Evolutionary conservation across 768 basidiomycete genomes (phyloP), one percentile per base, ranked within the genome.

Genomic region (Auriscalpium vulgare): DNA sequence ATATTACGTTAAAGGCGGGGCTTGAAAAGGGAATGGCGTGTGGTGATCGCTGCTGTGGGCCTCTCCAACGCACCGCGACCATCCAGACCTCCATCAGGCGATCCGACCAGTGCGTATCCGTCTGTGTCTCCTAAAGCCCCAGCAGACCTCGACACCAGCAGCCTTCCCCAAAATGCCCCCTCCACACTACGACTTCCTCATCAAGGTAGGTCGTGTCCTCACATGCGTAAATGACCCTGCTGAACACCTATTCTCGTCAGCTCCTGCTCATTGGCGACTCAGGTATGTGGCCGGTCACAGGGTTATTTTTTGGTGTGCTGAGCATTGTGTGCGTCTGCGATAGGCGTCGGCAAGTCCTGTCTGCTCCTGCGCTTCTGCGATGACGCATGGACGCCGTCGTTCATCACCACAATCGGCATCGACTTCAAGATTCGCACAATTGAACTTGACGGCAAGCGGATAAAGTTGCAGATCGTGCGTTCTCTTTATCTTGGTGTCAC

Each of bases 381-480:
- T 77, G 97, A 99, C 73, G 91, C 95, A 61, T 99, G 95, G 94
- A 98, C 97, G 37, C 95, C 95, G 49, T 94, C 91, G 46, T 98
- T 97, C 78, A 98, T 97, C 74, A 97, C 95, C 56, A 99, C 97
- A 56, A 99, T 99, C 71, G 97, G 95, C 57, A 95, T 97, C 63
- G 94, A 97, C 82, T 97, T 97, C 81, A 95, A 95, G 86, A 98
- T 98, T 73, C 86, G 95, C 37, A 97, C 95, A 51, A 97, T 98
- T 69, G 95, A 98, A 71, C 81, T 98, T 50, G 95, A 98, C 65
- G 95, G 95, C 43, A 97, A 97, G 76, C 84, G 91, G 47, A 94
- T 97, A 70, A 98, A 98, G 74, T 81, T 98, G n/a, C 95, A 98
- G 73, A 98, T 98, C 70, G 95, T 95, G 61, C 63, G 90, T 80